phyloP scores from a whole-genome alignment of 768 basidiomycete genomes.

The Termitomyces sp. region DNA sequence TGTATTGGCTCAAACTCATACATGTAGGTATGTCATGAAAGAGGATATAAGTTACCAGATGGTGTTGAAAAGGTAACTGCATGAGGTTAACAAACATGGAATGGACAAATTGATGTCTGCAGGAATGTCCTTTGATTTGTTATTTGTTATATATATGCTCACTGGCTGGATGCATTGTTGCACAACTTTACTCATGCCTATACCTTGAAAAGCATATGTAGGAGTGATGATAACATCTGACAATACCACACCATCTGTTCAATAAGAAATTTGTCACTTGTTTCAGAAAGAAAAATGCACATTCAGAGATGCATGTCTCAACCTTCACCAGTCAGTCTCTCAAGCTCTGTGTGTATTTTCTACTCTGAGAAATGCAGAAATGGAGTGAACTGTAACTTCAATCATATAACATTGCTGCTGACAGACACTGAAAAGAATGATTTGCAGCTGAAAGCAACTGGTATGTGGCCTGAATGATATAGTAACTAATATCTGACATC shows the following conservation, averaged over 20 bases:
- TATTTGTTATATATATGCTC: not conserved
- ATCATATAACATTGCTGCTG: slow-evolving; percentile 1
- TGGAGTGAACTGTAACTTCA: slow-evolving; percentile 14
- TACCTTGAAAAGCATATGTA: not conserved
- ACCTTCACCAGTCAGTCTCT: slow-evolving; percentile 4
- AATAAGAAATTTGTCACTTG: slow-evolving; percentile 6
- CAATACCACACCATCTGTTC: not conserved
- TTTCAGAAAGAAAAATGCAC: slow-evolving; percentile 10
- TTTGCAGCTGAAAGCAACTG: not conserved
- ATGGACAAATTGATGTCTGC: not conserved
- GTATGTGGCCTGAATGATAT: slow-evolving; percentile 1
- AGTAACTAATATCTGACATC: not conserved
- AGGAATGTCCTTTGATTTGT: not conserved
- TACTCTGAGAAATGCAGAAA: slow-evolving; percentile 9
- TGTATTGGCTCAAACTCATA: not conserved
- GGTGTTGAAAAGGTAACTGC: slow-evolving; percentile 52
- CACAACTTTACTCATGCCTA: not conserved
- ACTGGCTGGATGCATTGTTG: not conserved
- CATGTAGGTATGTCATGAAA: slow-evolving; percentile 58
- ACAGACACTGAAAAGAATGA: not conserved
- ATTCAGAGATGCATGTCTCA: slow-evolving; percentile 8
- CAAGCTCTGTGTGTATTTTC: slow-evolving; percentile 15
- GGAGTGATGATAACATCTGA: not conserved
- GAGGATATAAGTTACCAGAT: slow-evolving; percentile 56
- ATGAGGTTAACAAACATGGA: not conserved